These are phyloP conservation scores for Saksenaea vasiformis DNA, from an alignment of 371 early-diverging fungal species.

Conservation along the genomic window DNA sequence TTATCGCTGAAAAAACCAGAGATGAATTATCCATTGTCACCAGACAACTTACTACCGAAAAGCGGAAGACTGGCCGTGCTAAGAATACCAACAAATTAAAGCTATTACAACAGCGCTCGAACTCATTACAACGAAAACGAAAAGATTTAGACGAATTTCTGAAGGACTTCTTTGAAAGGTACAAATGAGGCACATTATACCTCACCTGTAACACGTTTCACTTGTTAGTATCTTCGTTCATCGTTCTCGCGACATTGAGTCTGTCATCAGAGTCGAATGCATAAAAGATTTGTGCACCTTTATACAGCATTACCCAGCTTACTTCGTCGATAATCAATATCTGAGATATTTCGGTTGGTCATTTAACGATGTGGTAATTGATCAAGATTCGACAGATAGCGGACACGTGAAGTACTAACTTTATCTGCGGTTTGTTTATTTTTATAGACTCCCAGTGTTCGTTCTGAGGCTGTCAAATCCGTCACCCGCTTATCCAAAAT, in stretches of 20 bases:
- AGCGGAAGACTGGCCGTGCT: constrained; percentile 16
- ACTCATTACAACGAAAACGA: constrained; percentile 18
- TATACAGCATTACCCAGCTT: constrained; percentile 68
- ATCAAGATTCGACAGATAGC: neutral
- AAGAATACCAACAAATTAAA: constrained; percentile 17
- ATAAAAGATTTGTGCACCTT: constrained; percentile 77
- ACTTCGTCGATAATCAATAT: constrained; percentile 74
- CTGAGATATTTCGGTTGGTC: constrained; percentile 87
- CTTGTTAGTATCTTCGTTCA: constrained; percentile 76
- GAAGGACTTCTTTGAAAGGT: constrained; percentile 68
- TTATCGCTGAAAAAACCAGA: constrained; percentile 56
- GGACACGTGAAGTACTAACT: neutral
- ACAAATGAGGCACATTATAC: constrained; percentile 1
- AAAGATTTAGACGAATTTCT: constrained; percentile 48
- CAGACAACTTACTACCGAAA: constrained; percentile 61
- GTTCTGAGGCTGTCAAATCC: constrained; percentile 64
- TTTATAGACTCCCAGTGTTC: constrained; percentile 54
- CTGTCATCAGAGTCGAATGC: constrained; percentile 84
- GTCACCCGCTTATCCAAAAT: constrained; percentile 56
- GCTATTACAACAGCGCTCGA: constrained; percentile 20
- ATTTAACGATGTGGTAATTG: constrained; percentile 75
- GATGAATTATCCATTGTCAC: constrained; percentile 61
- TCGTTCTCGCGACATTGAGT: constrained; percentile 88
- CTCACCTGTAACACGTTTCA: neutral
- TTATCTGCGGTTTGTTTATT: neutral